Percentiles rank a stretch among this genome's conserved stretches.
phyloP scores from a whole-genome alignment of 305 asterid species.

The Fraxinus platypoda region DNA sequence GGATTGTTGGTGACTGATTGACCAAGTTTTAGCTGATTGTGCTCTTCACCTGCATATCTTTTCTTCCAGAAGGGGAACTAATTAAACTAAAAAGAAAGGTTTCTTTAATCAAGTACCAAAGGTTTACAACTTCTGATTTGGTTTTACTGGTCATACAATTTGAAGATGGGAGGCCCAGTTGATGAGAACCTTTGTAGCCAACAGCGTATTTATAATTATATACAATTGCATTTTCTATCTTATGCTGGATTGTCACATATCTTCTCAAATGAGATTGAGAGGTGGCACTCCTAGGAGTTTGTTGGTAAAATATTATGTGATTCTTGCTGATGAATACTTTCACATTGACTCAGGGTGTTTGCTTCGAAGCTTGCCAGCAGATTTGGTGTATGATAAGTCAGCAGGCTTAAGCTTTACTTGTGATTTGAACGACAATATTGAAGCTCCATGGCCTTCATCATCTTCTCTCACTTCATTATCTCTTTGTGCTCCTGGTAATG shows the following conservation, averaged over 20 bases:
- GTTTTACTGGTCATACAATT: background rate
- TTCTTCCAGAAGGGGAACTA: background rate
- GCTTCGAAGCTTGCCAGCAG: conserved; percentile 80
- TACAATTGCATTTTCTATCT: background rate
- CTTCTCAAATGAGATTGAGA: background rate
- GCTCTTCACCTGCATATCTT: background rate
- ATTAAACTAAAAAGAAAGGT: background rate
- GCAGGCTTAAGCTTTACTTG: conserved; percentile 87
- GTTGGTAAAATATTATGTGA: background rate
- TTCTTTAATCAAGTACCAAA: background rate
- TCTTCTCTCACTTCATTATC: conserved; percentile 75
- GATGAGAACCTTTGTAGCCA: background rate
- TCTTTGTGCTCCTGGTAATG: conserved; percentile 96
- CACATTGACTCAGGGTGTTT: conserved; percentile 64
- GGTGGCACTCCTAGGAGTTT: background rate
- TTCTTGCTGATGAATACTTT: conserved; percentile 8
- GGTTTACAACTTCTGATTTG: background rate
- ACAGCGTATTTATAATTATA: background rate
- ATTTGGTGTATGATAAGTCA: conserved; percentile 78
- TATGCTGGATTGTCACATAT: background rate
- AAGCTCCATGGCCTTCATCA: conserved; percentile 98
- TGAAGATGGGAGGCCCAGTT: background rate
- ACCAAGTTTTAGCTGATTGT: background rate
- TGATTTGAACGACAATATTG: conserved; percentile 85
- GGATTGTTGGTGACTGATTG: background rate